phyloP scores from a whole-genome alignment of 129 eudicot species.

The Ambrosia artemisiifolia region DNA sequence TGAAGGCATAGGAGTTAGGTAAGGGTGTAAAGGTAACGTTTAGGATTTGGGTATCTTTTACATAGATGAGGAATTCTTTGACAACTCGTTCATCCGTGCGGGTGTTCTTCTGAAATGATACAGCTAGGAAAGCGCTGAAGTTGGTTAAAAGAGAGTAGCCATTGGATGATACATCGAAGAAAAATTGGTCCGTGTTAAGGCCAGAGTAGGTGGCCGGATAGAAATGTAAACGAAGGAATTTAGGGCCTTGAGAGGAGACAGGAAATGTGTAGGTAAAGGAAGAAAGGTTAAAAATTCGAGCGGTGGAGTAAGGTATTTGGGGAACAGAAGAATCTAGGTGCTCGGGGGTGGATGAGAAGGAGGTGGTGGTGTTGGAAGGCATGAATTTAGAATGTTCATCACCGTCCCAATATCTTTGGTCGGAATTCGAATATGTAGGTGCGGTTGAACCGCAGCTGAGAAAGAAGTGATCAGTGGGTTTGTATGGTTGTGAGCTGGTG shows the following conservation, averaged over 20 bases:
- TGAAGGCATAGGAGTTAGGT: slow-evolving; percentile 10
- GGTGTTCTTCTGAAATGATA: not conserved
- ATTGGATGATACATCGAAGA: slow-evolving; percentile 19
- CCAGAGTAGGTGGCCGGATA: slow-evolving; percentile 31
- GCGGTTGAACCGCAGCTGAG: not conserved
- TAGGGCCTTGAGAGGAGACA: not conserved
- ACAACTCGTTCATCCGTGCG: not conserved
- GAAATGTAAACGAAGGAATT: not conserved
- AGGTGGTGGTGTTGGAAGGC: slow-evolving; percentile 10
- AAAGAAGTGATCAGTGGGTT: not conserved
- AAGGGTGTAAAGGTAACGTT: not conserved
- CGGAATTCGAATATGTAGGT: not conserved
- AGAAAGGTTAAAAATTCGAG: not conserved
- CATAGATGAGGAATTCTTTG: not conserved
- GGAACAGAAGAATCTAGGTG: not conserved
- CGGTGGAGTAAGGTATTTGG: not conserved
- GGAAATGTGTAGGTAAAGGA: not conserved
- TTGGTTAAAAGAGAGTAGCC: slow-evolving; percentile 26
- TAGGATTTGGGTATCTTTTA: too few species aligned
- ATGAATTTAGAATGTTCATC: slow-evolving; percentile 19
- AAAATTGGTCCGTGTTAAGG: slow-evolving; percentile 7
- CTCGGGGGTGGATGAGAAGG: slow-evolving; percentile 1
- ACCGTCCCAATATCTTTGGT: slow-evolving; percentile 14
- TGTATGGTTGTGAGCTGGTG: not conserved
- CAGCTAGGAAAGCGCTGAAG: slow-evolving; percentile 5